Conservation (phyloP, 73 alveolate species). For the Paramecium pentaurelia region DNA sequence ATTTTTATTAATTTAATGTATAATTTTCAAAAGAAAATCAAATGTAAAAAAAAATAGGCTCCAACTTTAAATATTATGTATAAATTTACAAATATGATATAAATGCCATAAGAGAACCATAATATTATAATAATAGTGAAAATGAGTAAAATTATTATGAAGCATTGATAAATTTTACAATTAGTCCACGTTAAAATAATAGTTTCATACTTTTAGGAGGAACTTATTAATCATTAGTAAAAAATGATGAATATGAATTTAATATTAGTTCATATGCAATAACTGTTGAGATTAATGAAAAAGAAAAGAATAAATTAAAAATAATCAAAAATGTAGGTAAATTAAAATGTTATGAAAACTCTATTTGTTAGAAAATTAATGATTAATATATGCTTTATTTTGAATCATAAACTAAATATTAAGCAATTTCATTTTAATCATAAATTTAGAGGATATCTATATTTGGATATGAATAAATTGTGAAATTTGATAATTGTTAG, state of each 20-base stretch:
- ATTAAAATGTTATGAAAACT: background rate
- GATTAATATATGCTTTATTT: background rate
- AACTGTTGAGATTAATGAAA: background rate
- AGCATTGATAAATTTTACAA: background rate
- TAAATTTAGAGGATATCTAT: background rate
- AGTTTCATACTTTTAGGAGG: background rate
- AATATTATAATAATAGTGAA: background rate
- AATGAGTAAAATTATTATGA: background rate
- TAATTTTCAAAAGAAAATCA: background rate
- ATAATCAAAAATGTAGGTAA: background rate
- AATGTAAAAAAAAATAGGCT: background rate
- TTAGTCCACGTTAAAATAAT: background rate
- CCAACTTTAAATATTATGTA: background rate
- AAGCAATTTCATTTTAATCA: background rate
- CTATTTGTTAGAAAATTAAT: background rate
- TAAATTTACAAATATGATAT: background rate
- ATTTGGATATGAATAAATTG: background rate
- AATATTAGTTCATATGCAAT: background rate
- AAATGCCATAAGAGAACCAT: background rate
- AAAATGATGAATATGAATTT: background rate
- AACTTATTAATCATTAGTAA: background rate
- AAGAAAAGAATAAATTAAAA: background rate
- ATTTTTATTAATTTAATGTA: background rate
- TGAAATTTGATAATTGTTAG: background rate
- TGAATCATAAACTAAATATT: background rate